Percentiles rank a stretch among this genome's conserved stretches.
These are phyloP conservation scores for Artemisia argyi DNA, from an alignment of 129 eudicot species.

Conservation along the genomic window DNA sequence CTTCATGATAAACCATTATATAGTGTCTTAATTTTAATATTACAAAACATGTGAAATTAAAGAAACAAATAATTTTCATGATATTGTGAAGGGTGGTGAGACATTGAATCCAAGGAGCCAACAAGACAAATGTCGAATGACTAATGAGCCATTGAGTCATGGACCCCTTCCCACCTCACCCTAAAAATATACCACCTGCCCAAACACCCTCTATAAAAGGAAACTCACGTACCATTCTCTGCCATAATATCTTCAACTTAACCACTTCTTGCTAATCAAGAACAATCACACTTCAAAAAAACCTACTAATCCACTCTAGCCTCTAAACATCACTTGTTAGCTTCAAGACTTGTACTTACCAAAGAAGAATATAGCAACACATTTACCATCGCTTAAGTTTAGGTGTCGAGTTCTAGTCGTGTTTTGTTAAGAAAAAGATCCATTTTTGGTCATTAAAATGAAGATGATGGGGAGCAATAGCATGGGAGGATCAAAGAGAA, in stretches of 20 bases:
- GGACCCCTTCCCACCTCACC: constrained; percentile 26
- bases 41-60: background rate
- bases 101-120: constrained; percentile 30
- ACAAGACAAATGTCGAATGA: constrained; percentile 22
- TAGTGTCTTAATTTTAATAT: background rate
- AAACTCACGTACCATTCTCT: constrained; percentile 31
- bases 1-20: background rate
- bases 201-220: constrained; percentile 31
- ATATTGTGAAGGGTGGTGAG: constrained; percentile 1
- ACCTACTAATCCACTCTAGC: background rate
- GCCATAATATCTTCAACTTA: constrained; percentile 32
- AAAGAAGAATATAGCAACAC: background rate
- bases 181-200: constrained; percentile 20
- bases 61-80: background rate
- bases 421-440: background rate
- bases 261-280: constrained; percentile 26
- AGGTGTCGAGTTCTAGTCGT: constrained; percentile 1
- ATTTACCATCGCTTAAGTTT: background rate
- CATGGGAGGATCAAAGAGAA: constrained; percentile 73
- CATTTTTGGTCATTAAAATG: background rate
- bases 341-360: background rate
- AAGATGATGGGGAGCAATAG: constrained; percentile 46
- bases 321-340: background rate
- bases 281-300: constrained; percentile 24
- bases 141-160: constrained; percentile 27